Conservation (phyloP, 129 eudicot species). For the Flaveria brownii region DNA sequence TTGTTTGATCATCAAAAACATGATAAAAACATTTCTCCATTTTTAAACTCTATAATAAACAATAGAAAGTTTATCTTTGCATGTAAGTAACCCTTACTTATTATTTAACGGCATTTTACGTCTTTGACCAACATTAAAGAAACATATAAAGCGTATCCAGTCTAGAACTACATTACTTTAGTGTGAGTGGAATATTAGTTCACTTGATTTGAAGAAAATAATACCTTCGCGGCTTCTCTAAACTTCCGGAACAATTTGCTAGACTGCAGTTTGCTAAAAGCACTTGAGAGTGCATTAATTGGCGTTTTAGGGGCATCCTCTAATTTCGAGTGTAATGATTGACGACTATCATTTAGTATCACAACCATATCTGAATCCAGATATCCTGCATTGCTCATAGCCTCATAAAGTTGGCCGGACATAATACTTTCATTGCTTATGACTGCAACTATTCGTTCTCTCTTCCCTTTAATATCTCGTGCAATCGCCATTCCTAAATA, state of each 20-base stretch:
- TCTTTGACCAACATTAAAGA: too few species aligned
- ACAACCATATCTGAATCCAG: constrained; percentile 88
- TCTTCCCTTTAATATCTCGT: constrained; percentile 79
- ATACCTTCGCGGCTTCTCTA: constrained; percentile 87
- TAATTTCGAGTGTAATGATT: constrained; percentile 63
- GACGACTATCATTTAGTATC: constrained; percentile 81
- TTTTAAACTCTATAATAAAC: too few species aligned
- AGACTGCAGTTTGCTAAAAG: constrained; percentile 81
- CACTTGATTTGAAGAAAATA: neutral
- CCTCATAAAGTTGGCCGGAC: constrained; percentile 95
- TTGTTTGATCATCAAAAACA: too few species aligned
- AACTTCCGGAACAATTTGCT: constrained; percentile 71
- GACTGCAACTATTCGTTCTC: constrained; percentile 77
- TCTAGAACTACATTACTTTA: constrained; percentile 13
- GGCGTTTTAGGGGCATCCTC: constrained; percentile 68
- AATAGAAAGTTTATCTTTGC: too few species aligned
- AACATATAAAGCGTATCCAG: neutral
- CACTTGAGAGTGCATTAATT: constrained; percentile 64
- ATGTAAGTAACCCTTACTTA: too few species aligned
- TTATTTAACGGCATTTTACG: too few species aligned
- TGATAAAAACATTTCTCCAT: too few species aligned
- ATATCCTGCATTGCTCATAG: constrained; percentile 96
- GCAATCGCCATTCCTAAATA: constrained; percentile 87
- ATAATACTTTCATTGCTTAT: constrained; percentile 75
- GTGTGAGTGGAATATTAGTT: neutral